phyloP scores from a whole-genome alignment of 2,329 filamentous ascomycete species.

The Paecilomyces sp. region DNA sequence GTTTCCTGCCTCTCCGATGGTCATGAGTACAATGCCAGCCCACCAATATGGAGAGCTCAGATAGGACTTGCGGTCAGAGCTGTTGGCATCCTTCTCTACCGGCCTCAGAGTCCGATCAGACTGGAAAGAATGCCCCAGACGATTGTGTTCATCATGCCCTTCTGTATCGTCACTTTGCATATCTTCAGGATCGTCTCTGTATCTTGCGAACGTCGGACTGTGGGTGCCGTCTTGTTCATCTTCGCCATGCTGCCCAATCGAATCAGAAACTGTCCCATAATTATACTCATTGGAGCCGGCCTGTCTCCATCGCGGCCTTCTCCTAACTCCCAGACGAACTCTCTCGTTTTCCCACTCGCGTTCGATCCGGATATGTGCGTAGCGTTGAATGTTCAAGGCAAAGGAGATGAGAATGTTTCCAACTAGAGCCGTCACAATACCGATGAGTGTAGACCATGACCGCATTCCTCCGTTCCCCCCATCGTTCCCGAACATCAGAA shows the following conservation, averaged over 20 bases:
- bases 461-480: constrained; percentile 11
- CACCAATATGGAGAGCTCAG: constrained; percentile 94
- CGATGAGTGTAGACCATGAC: constrained; percentile 84
- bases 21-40: constrained; percentile 88
- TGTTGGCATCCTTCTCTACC: constrained; percentile 29
- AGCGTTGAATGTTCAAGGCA: constrained; percentile 91
- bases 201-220: constrained; percentile 7
- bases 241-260: constrained; percentile 7
- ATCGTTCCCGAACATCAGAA: constrained; percentile 8
- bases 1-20: constrained; percentile 86
- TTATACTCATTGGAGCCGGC: constrained; percentile 17
- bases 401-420: constrained; percentile 93
- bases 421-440: constrained; percentile 84
- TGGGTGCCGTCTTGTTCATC: constrained; percentile 6
- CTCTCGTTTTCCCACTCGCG: constrained; percentile 58
- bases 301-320: constrained; percentile 48
- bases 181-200: constrained; percentile 11
- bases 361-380: constrained; percentile 81
- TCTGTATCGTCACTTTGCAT: constrained; percentile 19
- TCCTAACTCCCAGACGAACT: constrained; percentile 32
- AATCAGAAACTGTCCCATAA: constrained; percentile 38
- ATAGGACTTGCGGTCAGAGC: constrained; percentile 60
- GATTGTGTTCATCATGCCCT: constrained; percentile 8
- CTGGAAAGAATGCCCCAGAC: constrained; percentile 23
- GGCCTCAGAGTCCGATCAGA: constrained; percentile 35